These are phyloP conservation scores for Mucor irregularis DNA, from an alignment of 371 early-diverging fungal species.

Conservation along the genomic window DNA sequence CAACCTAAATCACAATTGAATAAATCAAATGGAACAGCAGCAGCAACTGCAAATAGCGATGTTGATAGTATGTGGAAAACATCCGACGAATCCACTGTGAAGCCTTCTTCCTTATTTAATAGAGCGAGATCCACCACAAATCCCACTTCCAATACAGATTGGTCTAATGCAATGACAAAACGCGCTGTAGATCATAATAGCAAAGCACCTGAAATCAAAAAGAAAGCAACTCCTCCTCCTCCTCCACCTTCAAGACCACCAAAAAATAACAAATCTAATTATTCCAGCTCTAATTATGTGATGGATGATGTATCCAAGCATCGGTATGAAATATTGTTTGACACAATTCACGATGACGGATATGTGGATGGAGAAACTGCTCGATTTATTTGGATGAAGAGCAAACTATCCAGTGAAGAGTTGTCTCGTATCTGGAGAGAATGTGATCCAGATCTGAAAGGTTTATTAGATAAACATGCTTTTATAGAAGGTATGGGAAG, in stretches of 20 bases:
- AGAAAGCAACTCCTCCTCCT: slow-evolving; percentile 33
- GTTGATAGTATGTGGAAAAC: slow-evolving; percentile 9
- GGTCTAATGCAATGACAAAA: background rate
- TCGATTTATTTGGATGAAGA: slow-evolving; percentile 35
- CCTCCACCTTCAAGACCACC: slow-evolving; percentile 40
- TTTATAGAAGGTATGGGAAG: slow-evolving; percentile 50
- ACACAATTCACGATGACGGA: slow-evolving; percentile 38
- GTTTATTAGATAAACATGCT: slow-evolving; percentile 39
- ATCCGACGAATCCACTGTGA: slow-evolving; percentile 8
- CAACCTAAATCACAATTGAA: too few relatives aligned
- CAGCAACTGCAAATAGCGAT: too few relatives aligned
- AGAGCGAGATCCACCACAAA: slow-evolving; percentile 26
- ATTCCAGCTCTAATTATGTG: too few relatives aligned
- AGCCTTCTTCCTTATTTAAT: slow-evolving; percentile 20
- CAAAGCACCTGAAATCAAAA: background rate
- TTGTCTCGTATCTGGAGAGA: slow-evolving; percentile 46
- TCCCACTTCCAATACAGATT: slow-evolving; percentile 1
- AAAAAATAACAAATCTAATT: slow-evolving; percentile 1
- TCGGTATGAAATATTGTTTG: slow-evolving; percentile 43
- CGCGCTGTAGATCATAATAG: background rate
- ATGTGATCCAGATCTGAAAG: slow-evolving; percentile 39
- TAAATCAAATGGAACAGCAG: too few relatives aligned
- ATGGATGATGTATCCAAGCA: background rate
- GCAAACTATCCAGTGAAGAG: slow-evolving; percentile 29
- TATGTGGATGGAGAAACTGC: slow-evolving; percentile 41